Conservation (phyloP, 345 rosid genomes). For the Brassica juncea region DNA sequence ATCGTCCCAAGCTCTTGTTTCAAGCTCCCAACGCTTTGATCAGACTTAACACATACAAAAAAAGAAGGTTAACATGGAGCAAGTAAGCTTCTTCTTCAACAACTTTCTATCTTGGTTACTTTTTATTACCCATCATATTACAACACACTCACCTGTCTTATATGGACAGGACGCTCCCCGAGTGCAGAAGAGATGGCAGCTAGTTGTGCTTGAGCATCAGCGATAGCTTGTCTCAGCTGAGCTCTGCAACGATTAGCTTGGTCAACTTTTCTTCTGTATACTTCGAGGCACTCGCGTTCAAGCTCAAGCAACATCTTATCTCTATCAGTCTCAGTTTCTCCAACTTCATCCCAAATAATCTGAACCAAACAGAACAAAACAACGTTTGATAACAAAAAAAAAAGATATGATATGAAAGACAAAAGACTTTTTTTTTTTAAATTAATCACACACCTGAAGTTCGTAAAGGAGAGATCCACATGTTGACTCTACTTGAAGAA, state of each 20-base stretch:
- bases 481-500: slow-evolving; percentile 57
- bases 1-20: slow-evolving; percentile 74
- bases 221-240: too few relatives aligned
- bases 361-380: neutral
- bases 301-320: too few relatives aligned
- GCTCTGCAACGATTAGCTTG: too few relatives aligned
- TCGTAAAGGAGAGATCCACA: slow-evolving; percentile 75
- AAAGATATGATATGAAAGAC: neutral
- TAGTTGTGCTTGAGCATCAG: too few relatives aligned
- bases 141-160: too few relatives aligned
- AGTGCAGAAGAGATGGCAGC: too few relatives aligned
- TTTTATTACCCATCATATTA: too few relatives aligned
- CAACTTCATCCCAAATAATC: too few relatives aligned
- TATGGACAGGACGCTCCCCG: too few relatives aligned
- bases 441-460: slow-evolving; percentile 58
- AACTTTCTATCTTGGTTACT: neutral
- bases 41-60: slow-evolving; percentile 51
- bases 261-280: too few relatives aligned
- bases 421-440: neutral
- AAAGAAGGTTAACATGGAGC: neutral
- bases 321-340: too few relatives aligned
- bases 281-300: too few relatives aligned
- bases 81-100: neutral
- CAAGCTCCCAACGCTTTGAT: slow-evolving; percentile 75
- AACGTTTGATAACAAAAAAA: neutral